Evolutionary conservation across 768 basidiomycete genomes (phyloP), one percentile per base, ranked within the genome.

Genomic region (Lactifluus hygrophoroides): DNA sequence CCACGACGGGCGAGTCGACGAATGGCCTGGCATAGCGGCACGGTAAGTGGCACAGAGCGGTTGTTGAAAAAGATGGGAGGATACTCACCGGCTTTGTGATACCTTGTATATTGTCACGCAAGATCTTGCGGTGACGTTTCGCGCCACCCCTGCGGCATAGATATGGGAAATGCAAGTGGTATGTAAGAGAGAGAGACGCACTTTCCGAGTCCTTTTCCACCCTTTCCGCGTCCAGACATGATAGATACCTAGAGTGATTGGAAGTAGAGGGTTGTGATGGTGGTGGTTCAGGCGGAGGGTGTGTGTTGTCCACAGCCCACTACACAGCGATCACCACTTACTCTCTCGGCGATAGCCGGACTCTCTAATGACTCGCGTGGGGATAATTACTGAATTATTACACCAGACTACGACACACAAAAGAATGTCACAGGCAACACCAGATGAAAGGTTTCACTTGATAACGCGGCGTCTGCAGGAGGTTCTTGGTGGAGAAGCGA

Each of bases 401-500:
- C 5, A 5, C 5, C 11, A 21, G 19, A 21, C 19, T n/a, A 21
- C 40, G 21, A 21, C 19, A 43, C 42, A 17, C 35, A 28, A 11
- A 34, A 42, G 10, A 43, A 61, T 57, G 60, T 48, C 55, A 37
- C 35, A 46, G 17, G 46, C 38, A 14, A 55, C 61, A 27, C 30
- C 71, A 1, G 72, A 73, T 40, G 69, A 79, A 60, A 85, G 80
- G 68, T 94, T 80, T 75, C 80, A 88, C 25, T 74, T 96, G 45
- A 94, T 99, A 57, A 94, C 90, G 1, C 75, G 94, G 50, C 75
- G 88, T 64, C 71, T 98, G 30, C 83, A 90, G 63, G 96, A 99
- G 70, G 85, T 90, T 5, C 83, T 98, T 3, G 90, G 93, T 23
- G 90, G 78, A 2, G 94, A 95, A 43, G 73, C 76, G 37, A 86